These are phyloP conservation scores for Cynara cardunculus DNA, from an alignment of 129 eudicot species.

Conservation along the genomic window DNA sequence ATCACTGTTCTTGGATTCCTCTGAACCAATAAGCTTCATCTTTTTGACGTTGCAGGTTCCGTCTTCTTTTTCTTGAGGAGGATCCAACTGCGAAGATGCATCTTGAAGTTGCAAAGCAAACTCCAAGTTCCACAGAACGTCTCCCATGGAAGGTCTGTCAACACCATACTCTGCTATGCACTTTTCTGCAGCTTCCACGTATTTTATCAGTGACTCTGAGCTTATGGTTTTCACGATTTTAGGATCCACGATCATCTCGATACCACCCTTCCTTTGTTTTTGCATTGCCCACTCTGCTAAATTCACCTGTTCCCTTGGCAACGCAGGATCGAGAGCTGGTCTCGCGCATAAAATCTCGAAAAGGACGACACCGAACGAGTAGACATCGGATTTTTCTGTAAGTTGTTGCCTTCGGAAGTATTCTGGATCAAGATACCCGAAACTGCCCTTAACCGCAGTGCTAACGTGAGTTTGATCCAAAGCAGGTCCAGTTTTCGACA, in stretches of 20 bases:
- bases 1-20: constrained; percentile 15
- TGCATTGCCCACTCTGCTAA: constrained; percentile 95
- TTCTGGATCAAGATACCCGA: constrained; percentile 96
- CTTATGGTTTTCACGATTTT: constrained; percentile 38
- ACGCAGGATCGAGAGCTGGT: constrained; percentile 81
- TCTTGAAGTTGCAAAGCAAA: constrained; percentile 72
- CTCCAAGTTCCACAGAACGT: constrained; percentile 79
- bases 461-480: constrained; percentile 95
- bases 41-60: no score
- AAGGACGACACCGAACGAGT: constrained; percentile 91
- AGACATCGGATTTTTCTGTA: constrained; percentile 94
- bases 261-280: constrained; percentile 52
- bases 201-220: constrained; percentile 52
- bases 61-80: constrained; percentile 25
- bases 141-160: constrained; percentile 91
- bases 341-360: constrained; percentile 86
- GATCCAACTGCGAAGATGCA: constrained; percentile 42
- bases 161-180: constrained; percentile 81
- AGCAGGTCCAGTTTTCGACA: constrained; percentile 76
- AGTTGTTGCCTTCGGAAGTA: constrained; percentile 92
- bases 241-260: constrained; percentile 62
- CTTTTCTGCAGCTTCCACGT: constrained; percentile 81
- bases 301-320: constrained; percentile 88
- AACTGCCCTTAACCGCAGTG: constrained; percentile 94
- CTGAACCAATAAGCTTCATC: not conserved